Conservation (phyloP, 176 grass and related monocot species). For the Typha latifolia region DNA sequence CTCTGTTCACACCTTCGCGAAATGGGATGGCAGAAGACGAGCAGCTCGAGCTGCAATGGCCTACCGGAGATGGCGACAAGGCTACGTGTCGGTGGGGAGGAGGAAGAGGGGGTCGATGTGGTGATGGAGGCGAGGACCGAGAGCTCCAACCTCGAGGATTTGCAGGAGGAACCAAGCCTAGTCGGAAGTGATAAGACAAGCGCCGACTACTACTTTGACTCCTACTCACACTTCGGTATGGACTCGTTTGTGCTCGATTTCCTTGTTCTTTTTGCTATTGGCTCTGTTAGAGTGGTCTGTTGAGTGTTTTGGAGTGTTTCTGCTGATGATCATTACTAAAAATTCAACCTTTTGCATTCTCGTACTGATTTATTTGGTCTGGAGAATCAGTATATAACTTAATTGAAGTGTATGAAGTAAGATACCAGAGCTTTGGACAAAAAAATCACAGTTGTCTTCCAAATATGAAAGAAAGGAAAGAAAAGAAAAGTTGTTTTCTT, state of each 20-base stretch:
- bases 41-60: not conserved
- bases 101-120: not conserved
- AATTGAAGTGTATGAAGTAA: too few relatives aligned
- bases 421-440: not conserved
- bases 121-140: conserved; percentile 32
- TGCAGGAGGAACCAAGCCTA: conserved; percentile 12
- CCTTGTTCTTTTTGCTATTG: not conserved
- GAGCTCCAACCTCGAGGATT: conserved; percentile 2
- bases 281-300: not conserved
- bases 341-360: not conserved
- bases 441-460: too few relatives aligned
- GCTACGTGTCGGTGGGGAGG: conserved; percentile 26
- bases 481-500: too few relatives aligned
- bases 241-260: not conserved
- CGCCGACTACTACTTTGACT: conserved; percentile 99
- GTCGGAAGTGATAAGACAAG: conserved; percentile 83
- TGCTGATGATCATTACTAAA: not conserved
- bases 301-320: not conserved
- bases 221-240: conserved; percentile 95
- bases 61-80: conserved; percentile 30
- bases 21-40: not conserved
- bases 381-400: too few relatives aligned
- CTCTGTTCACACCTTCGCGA: too few relatives aligned
- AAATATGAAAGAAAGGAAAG: too few relatives aligned
- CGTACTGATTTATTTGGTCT: not conserved